These are phyloP conservation scores for Coemansia sp. DNA, from an alignment of 192 early-diverging fungal genomes.

Conservation along the genomic window DNA sequence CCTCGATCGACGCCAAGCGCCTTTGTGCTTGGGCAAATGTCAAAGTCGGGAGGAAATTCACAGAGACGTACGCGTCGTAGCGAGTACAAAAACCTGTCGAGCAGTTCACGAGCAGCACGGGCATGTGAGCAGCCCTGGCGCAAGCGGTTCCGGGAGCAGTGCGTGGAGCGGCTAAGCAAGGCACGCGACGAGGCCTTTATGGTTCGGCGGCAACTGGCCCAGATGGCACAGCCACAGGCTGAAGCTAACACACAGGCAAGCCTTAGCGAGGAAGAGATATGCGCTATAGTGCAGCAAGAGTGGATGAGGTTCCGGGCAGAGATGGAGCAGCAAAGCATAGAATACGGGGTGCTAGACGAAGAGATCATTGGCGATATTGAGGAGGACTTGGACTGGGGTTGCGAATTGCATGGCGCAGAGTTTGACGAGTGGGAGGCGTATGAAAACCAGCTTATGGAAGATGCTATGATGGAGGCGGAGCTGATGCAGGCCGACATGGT, in stretches of 20 bases:
- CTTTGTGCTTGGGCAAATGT: constrained; percentile 19
- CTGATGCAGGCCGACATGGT: constrained; percentile 21
- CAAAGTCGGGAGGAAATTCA: constrained; percentile 31
- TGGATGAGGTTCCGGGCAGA: constrained; percentile 40
- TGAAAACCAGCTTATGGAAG: constrained; percentile 38
- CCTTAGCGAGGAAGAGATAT: constrained; percentile 38
- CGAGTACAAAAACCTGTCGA: constrained; percentile 38
- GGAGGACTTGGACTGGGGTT: constrained; percentile 19
- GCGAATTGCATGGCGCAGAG: constrained; percentile 12
- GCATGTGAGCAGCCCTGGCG: constrained; percentile 40
- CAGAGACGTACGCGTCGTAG: constrained; percentile 13
- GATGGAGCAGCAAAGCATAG: constrained; percentile 41
- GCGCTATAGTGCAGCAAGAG: constrained; percentile 41
- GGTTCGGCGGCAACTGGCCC: constrained; percentile 29
- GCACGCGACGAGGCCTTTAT: constrained; percentile 41
- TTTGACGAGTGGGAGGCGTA: constrained; percentile 39
- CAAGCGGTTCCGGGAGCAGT: constrained; percentile 45
- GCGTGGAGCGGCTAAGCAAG: constrained; percentile 29
- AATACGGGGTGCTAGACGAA: constrained; percentile 33
- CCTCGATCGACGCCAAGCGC: constrained; percentile 22
- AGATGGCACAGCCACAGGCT: constrained; percentile 1
- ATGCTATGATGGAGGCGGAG: constrained; percentile 37
- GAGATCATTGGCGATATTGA: constrained; percentile 39
- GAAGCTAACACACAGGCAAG: background rate
- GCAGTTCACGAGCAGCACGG: constrained; percentile 27